These are phyloP conservation scores for Raffaelea albimanens DNA, from an alignment of 2,329 filamentous ascomycete genomes.

Conservation along the genomic window DNA sequence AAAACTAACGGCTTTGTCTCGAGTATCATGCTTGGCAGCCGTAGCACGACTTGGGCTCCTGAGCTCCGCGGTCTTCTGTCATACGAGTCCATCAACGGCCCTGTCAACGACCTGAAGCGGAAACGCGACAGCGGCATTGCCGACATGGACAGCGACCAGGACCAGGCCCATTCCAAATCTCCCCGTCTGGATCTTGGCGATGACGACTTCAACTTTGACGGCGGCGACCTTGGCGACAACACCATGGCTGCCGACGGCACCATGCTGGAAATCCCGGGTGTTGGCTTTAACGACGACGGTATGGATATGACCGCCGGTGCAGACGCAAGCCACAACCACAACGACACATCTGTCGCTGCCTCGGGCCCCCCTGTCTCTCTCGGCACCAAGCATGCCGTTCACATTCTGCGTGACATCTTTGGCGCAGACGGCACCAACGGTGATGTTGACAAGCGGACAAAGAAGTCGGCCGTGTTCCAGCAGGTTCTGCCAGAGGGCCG, in stretches of 20 bases:
- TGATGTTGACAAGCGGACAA: conserved; percentile 63
- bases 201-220: conserved; percentile 35
- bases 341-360: conserved; percentile 56
- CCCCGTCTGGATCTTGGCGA: conserved; percentile 61
- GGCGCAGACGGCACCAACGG: conserved; percentile 57
- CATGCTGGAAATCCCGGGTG: conserved; percentile 54
- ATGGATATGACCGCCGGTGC: conserved; percentile 26
- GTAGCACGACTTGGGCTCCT: conserved; percentile 75
- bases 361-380: conserved; percentile 82
- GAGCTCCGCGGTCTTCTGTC: conserved; percentile 91
- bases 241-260: conserved; percentile 51
- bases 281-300: conserved; percentile 37
- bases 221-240: conserved; percentile 42
- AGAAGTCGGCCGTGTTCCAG: conserved; percentile 76
- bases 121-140: conserved; percentile 86
- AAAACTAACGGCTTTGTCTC: conserved; percentile 84
- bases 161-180: conserved; percentile 54
- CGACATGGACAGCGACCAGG: conserved; percentile 62
- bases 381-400: conserved; percentile 91
- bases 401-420: conserved; percentile 83
- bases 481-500: conserved; percentile 74
- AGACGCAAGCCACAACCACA: conserved; percentile 30
- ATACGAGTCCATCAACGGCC: conserved; percentile 62
- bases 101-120: conserved; percentile 74
- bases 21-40: conserved; percentile 73